These are phyloP conservation scores for Penicillium nordicum DNA, from an alignment of 2,329 filamentous ascomycete species.

Conservation along the genomic window DNA sequence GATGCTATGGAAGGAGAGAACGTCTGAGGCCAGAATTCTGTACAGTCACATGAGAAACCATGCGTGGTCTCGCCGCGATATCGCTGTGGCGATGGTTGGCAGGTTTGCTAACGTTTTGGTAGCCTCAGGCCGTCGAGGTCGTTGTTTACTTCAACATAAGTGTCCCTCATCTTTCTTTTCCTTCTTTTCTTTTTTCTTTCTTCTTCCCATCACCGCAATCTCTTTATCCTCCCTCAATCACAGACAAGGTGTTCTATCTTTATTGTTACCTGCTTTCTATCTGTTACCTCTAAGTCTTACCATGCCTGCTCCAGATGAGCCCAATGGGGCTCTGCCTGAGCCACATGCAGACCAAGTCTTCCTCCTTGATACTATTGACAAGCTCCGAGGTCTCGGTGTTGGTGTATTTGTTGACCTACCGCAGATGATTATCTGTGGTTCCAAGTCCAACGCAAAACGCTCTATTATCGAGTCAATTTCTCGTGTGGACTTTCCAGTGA, in stretches of 20 bases:
- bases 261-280: neutral
- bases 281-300: neutral
- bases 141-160: too few relatives aligned
- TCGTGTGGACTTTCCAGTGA: conserved; percentile 56
- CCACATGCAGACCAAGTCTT: neutral
- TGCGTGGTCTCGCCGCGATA: too few relatives aligned
- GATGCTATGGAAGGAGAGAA: neutral
- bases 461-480: conserved; percentile 55
- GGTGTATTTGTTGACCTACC: conserved; percentile 49
- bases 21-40: neutral
- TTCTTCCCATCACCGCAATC: too few relatives aligned
- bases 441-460: conserved; percentile 60
- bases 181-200: neutral
- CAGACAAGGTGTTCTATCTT: neutral
- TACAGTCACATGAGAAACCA: neutral
- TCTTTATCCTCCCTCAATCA: neutral
- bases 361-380: conserved; percentile 54
- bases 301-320: neutral
- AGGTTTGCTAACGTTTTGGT: too few relatives aligned
- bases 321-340: neutral
- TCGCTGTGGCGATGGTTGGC: too few relatives aligned
- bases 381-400: conserved; percentile 50
- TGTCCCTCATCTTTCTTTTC: neutral
- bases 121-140: too few relatives aligned
- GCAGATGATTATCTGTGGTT: conserved; percentile 57